A percentile compares a stretch with the other conserved stretches of the same genome.
These are phyloP conservation scores for Cryptococcus amylolentus DNA, from an alignment of 1,284 basidiomycete genomes.

Conservation along the genomic window DNA sequence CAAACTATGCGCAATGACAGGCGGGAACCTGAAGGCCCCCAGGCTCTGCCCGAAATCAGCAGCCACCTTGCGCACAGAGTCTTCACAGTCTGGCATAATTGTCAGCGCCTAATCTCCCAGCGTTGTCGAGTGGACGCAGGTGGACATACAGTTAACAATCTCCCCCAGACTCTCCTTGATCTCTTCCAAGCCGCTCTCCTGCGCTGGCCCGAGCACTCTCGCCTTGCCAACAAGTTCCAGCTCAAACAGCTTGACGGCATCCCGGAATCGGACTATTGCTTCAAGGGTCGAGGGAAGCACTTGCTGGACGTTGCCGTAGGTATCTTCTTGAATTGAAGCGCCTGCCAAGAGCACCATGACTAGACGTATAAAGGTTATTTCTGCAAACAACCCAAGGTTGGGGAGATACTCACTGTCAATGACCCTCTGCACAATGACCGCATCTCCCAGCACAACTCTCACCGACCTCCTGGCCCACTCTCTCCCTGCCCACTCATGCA, in stretches of 20 bases:
- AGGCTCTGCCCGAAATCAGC: conserved; percentile 37
- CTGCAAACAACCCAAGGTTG: neutral
- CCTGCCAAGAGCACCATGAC: conserved; percentile 32
- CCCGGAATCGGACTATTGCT: conserved; percentile 35
- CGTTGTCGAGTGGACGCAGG: too few relatives aligned
- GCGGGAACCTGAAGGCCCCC: conserved; percentile 39
- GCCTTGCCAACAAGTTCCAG: conserved; percentile 6
- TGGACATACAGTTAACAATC: conserved; percentile 14
- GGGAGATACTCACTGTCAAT: conserved; percentile 36
- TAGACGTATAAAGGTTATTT: conserved; percentile 1
- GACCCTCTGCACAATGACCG: conserved; percentile 22
- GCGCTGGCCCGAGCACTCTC: conserved; percentile 12
- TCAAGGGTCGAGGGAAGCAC: conserved; percentile 42
- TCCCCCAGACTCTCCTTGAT: conserved; percentile 5
- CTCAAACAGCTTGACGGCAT: conserved; percentile 9
- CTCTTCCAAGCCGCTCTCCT: conserved; percentile 9
- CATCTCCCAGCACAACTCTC: conserved; percentile 24
- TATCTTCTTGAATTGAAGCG: conserved; percentile 42
- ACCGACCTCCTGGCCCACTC: conserved; percentile 34
- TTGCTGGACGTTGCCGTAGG: conserved; percentile 42
- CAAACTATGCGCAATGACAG: conserved; percentile 27
- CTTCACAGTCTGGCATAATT: conserved; percentile 22
- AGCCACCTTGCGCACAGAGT: conserved; percentile 26
- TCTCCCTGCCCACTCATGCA: conserved; percentile 27
- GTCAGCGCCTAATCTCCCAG: neutral